These are phyloP conservation scores for Thielaviopsis musarum DNA, from an alignment of 2,329 filamentous ascomycete genomes.

Conservation along the genomic window DNA sequence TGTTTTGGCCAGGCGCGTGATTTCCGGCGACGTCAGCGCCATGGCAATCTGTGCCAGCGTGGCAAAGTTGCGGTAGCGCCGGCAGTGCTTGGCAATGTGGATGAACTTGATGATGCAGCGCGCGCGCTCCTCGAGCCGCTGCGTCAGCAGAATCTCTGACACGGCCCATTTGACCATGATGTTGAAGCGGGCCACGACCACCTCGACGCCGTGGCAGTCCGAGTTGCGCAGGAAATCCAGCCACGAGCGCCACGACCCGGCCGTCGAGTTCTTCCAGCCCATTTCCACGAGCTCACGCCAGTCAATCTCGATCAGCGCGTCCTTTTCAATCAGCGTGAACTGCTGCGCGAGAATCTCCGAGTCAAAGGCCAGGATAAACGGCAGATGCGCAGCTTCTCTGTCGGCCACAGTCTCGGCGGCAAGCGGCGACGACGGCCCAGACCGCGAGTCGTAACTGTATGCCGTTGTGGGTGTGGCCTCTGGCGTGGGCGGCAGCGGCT, in stretches of 20 bases:
- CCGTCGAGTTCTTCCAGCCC: slow-evolving; percentile 57
- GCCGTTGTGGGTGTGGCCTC: slow-evolving; percentile 30
- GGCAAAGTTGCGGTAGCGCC: slow-evolving; percentile 64
- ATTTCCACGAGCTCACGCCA: slow-evolving; percentile 79
- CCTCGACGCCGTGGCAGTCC: slow-evolving; percentile 59
- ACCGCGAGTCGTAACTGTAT: slow-evolving; percentile 18
- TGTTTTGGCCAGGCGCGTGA: slow-evolving; percentile 49
- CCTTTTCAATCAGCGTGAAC: slow-evolving; percentile 73
- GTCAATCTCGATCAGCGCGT: slow-evolving; percentile 70
- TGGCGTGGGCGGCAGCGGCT: slow-evolving; percentile 32
- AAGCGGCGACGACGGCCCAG: neutral
- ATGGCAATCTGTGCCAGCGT: slow-evolving; percentile 70
- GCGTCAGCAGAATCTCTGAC: slow-evolving; percentile 62
- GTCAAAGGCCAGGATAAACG: slow-evolving; percentile 68
- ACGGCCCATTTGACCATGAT: slow-evolving; percentile 78
- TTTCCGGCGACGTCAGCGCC: slow-evolving; percentile 56
- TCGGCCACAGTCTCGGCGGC: neutral
- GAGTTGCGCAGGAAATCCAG: slow-evolving; percentile 61
- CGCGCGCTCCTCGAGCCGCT: slow-evolving; percentile 53
- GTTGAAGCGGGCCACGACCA: slow-evolving; percentile 75
- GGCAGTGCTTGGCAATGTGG: slow-evolving; percentile 62
- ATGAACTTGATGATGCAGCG: slow-evolving; percentile 66
- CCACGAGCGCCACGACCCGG: slow-evolving; percentile 55
- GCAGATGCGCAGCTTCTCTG: slow-evolving; percentile 39
- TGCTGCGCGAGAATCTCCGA: slow-evolving; percentile 66